Conservation (phyloP, 257 asterid species). For the Solanum ossicruentum region DNA sequence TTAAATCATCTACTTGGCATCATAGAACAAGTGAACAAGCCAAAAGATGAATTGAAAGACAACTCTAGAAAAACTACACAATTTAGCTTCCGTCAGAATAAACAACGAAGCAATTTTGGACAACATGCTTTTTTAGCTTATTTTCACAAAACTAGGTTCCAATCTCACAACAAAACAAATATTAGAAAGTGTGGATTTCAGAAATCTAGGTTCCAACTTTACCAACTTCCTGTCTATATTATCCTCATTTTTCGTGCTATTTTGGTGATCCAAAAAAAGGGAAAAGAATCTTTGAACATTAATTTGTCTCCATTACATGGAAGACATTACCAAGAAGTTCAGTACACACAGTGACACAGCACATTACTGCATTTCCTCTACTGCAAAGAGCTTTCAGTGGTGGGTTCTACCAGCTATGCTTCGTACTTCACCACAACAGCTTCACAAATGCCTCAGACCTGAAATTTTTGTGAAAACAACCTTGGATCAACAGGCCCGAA, state of each 20-base stretch:
- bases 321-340: neutral
- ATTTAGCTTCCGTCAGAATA: neutral
- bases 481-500: slow-evolving; percentile 75
- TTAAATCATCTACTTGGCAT: neutral
- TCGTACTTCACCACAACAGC: slow-evolving; percentile 40
- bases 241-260: neutral
- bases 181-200: neutral
- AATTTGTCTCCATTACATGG: neutral
- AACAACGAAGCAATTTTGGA: too few relatives aligned
- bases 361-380: neutral
- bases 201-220: neutral
- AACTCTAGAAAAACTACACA: neutral
- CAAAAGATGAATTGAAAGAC: neutral
- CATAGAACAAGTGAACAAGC: neutral
- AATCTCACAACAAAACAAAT: too few relatives aligned
- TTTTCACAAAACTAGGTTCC: too few relatives aligned
- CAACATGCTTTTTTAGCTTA: too few relatives aligned
- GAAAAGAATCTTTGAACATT: neutral
- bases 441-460: slow-evolving; percentile 65
- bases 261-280: neutral
- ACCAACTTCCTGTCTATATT: neutral
- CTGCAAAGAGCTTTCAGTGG: neutral
- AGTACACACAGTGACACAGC: neutral
- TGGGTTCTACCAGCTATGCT: neutral
- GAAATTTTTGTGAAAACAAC: slow-evolving; percentile 37